Evolutionary conservation across 768 basidiomycete genomes (phyloP).

Genomic region (Russula dissimulans): DNA sequence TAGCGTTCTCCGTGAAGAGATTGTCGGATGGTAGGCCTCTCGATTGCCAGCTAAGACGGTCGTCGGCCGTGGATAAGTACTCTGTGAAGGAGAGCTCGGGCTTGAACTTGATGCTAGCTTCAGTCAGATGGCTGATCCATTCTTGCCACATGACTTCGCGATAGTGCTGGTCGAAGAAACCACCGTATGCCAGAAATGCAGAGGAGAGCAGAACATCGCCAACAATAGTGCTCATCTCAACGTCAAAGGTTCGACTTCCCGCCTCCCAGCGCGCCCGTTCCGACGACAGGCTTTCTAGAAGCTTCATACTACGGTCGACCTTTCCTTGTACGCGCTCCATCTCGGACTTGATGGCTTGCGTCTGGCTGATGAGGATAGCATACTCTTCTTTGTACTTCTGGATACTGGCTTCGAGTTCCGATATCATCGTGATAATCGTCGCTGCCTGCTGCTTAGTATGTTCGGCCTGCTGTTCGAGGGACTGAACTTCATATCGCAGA

Average conservation of each 20-base stretch:
- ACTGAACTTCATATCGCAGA: constrained; percentile 89
- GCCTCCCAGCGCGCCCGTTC: constrained; percentile 91
- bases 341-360: constrained; percentile 92
- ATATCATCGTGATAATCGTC: constrained; percentile 85
- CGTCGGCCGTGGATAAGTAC: constrained; percentile 94
- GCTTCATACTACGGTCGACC: constrained; percentile 93
- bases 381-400: constrained; percentile 95
- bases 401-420: constrained; percentile 88
- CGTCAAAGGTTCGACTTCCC: constrained; percentile 91
- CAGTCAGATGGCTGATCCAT: constrained; percentile 83
- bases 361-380: constrained; percentile 91
- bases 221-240: constrained; percentile 97
- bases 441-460: constrained; percentile 91
- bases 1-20: constrained; percentile 96
- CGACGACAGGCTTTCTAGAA: constrained; percentile 89
- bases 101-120: constrained; percentile 89
- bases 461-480: constrained; percentile 85
- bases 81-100: constrained; percentile 87
- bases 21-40: constrained; percentile 94
- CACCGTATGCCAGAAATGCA: constrained; percentile 93
- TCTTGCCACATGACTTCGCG: constrained; percentile 96
- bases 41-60: constrained; percentile 91
- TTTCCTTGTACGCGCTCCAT: constrained; percentile 98
- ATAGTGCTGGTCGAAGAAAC: constrained; percentile 98
- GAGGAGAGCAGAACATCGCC: constrained; percentile 94